These are phyloP conservation scores for Phragmites australis DNA, from an alignment of 176 grass and related monocot species.

Conservation along the genomic window DNA sequence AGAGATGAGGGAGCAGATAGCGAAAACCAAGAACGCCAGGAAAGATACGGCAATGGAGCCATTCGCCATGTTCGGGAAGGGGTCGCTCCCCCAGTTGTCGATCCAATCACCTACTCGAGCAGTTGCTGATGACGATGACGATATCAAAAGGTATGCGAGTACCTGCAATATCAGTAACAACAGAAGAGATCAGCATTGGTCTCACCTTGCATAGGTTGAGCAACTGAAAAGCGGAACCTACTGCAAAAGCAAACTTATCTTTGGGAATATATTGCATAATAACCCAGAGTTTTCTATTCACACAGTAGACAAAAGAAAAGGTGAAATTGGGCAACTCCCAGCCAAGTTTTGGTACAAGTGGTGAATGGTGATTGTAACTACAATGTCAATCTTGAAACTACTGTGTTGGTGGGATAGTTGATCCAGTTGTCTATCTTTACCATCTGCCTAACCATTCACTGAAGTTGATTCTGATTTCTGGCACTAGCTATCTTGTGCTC, in stretches of 20 bases:
- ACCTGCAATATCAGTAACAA: conserved; percentile 50
- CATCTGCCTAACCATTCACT: background rate
- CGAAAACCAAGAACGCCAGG: conserved; percentile 76
- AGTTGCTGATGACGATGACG: conserved; percentile 80
- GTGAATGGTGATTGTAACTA: background rate
- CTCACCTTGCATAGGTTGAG: conserved; percentile 1
- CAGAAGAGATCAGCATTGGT: conserved; percentile 15
- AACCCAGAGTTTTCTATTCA: background rate
- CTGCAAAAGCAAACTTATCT: conserved; percentile 6
- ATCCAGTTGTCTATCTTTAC: background rate
- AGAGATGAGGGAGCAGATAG: conserved; percentile 79
- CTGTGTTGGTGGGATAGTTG: background rate
- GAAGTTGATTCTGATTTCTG: background rate
- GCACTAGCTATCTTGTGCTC: background rate
- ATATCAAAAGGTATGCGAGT: conserved; percentile 89
- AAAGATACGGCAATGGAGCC: conserved; percentile 83
- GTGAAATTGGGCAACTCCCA: background rate
- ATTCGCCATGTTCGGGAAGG: conserved; percentile 82
- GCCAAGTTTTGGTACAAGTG: background rate
- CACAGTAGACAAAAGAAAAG: background rate
- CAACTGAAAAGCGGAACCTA: background rate
- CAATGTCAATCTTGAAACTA: background rate
- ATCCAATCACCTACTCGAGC: conserved; percentile 71
- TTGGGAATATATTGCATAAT: background rate
- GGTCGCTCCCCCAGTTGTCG: conserved; percentile 81